Evolutionary conservation across 345 rosid genomes (phyloP).

Genomic region (Eucalyptus globulus): DNA sequence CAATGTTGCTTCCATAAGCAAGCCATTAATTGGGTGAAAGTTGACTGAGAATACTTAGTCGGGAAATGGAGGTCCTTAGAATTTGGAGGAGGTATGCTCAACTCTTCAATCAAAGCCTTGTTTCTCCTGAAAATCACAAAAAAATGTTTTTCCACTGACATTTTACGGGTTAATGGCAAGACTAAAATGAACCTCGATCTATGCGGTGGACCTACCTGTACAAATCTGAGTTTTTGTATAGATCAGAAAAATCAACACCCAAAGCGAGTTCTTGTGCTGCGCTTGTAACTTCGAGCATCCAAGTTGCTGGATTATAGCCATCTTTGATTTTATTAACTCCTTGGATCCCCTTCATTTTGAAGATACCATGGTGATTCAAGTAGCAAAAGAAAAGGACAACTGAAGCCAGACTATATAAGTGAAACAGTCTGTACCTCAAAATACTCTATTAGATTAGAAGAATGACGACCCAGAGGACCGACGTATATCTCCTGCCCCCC

Average conservation of each 20-base stretch:
- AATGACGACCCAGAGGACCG: conserved; percentile 35
- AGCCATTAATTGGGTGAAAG: conserved; percentile 16
- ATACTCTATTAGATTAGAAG: conserved; percentile 21
- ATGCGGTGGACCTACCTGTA: conserved; percentile 5
- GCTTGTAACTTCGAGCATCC: conserved; percentile 44
- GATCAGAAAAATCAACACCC: conserved; percentile 19
- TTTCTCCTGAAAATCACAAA: conserved; percentile 33
- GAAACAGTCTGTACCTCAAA: conserved; percentile 19
- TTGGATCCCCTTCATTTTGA: conserved; percentile 8
- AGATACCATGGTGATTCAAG: neutral
- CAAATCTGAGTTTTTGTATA: conserved; percentile 23
- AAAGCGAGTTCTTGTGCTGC: conserved; percentile 17
- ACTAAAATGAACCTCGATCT: neutral
- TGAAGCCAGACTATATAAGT: neutral
- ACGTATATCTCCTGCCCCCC: conserved; percentile 50
- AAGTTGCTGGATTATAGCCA: conserved; percentile 49
- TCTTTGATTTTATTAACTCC: conserved; percentile 27
- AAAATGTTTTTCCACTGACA: too few species aligned
- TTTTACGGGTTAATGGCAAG: neutral
- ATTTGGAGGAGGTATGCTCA: conserved; percentile 19
- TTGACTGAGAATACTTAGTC: conserved; percentile 12
- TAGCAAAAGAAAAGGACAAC: neutral
- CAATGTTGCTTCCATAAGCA: conserved; percentile 37
- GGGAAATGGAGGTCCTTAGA: conserved; percentile 18
- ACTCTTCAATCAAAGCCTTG: conserved; percentile 16